Conservation (phyloP, 2,329 filamentous ascomycete genomes). For the Emmonsiellopsis sp. region DNA sequence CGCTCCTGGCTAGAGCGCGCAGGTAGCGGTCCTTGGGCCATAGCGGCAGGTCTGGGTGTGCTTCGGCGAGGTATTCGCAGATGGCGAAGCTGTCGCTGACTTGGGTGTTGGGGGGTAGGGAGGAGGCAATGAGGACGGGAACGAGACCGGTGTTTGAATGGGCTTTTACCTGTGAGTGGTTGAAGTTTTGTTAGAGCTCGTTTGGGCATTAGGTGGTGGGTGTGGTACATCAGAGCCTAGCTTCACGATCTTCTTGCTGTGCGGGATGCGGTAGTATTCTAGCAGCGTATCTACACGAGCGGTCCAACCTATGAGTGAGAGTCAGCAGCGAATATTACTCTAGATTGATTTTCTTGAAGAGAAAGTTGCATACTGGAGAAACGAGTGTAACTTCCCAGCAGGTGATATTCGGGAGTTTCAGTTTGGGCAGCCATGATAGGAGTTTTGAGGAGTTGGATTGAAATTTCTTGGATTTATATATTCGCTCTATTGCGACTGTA, state of each 20-base stretch:
- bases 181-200: background rate
- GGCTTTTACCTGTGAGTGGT: conserved; percentile 12
- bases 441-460: background rate
- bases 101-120: conserved; percentile 12
- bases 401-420: conserved; percentile 15
- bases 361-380: conserved; percentile 21
- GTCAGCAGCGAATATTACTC: background rate
- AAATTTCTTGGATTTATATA: background rate
- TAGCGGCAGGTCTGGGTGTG: conserved; percentile 18
- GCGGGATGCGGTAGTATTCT: conserved; percentile 25
- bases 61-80: conserved; percentile 25
- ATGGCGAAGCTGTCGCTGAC: conserved; percentile 25
- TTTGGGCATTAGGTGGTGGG: background rate
- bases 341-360: background rate
- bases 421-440: background rate
- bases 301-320: conserved; percentile 21
- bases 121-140: conserved; percentile 18
- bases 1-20: conserved; percentile 23
- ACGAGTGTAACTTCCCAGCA: conserved; percentile 22
- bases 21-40: conserved; percentile 25
- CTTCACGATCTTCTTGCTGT: conserved; percentile 16
- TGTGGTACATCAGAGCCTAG: conserved; percentile 16
- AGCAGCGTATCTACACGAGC: conserved; percentile 23
- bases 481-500: no score
- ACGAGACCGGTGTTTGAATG: conserved; percentile 22